These are phyloP conservation scores for Orbilia javanica DNA, from an alignment of 2,329 filamentous ascomycete species.

Conservation along the genomic window DNA sequence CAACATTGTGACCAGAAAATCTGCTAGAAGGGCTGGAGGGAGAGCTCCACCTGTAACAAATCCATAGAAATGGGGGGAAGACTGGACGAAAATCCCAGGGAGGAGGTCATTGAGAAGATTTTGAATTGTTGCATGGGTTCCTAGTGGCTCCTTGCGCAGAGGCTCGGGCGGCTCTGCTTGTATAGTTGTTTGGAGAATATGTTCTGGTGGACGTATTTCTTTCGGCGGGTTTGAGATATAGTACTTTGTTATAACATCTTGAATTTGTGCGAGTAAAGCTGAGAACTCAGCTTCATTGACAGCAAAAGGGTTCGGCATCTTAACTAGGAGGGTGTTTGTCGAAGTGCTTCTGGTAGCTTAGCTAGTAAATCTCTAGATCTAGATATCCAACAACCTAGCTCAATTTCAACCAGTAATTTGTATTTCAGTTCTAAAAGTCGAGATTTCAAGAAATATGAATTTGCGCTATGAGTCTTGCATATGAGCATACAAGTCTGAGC, in stretches of 20 bases:
- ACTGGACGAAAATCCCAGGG: constrained; percentile 49
- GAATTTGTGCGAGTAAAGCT: constrained; percentile 29
- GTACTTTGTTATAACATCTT: constrained; percentile 47
- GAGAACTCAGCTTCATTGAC: constrained; percentile 43
- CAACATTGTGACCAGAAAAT: constrained; percentile 82
- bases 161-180: constrained; percentile 20
- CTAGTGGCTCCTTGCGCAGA: constrained; percentile 14
- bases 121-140: constrained; percentile 35
- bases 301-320: constrained; percentile 46
- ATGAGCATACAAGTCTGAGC: no score
- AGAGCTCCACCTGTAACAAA: constrained; percentile 74
- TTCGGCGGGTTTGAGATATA: constrained; percentile 49
- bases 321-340: not conserved
- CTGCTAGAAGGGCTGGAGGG: constrained; percentile 82
- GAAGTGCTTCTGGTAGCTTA: not conserved
- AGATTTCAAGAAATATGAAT: not conserved
- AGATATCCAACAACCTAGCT: not conserved
- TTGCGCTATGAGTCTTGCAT: no score
- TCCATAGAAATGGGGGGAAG: constrained; percentile 53
- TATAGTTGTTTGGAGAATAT: constrained; percentile 25
- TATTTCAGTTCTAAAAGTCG: not conserved
- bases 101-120: constrained; percentile 45
- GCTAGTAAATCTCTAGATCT: not conserved
- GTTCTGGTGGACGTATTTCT: constrained; percentile 32
- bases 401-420: not conserved